A percentile compares a stretch with the other conserved stretches of the same genome.
Evolutionary conservation across 305 asterid species (phyloP).

Genomic region (Rubia occidens): DNA sequence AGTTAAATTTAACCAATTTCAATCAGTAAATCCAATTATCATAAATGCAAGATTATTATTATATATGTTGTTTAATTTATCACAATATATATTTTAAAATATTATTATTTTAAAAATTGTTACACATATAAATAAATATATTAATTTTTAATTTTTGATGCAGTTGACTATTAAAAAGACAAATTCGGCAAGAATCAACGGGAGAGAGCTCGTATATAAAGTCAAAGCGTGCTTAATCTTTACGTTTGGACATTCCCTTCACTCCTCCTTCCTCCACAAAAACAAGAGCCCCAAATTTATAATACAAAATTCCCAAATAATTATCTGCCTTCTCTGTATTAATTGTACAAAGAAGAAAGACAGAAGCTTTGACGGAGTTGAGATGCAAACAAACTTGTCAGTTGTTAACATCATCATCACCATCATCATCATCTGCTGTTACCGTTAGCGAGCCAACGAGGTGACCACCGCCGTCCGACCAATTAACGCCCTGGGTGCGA

Average conservation of each 20-base stretch:
- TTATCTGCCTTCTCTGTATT: background rate
- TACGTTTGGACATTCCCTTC: background rate
- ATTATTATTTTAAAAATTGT: too few species aligned
- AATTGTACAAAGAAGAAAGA: background rate
- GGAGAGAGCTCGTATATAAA: background rate
- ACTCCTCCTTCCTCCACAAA: background rate
- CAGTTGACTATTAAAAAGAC: too few species aligned
- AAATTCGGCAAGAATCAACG: too few species aligned
- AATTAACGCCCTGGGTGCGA: constrained; percentile 32
- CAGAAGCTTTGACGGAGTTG: constrained; percentile 41
- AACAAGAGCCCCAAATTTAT: background rate
- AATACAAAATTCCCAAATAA: background rate
- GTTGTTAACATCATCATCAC: constrained; percentile 12
- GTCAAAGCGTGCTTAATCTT: background rate
- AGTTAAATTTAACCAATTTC: too few species aligned
- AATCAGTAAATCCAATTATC: too few species aligned
- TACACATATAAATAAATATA: too few species aligned
- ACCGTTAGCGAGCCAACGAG: constrained; percentile 14
- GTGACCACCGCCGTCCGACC: constrained; percentile 24
- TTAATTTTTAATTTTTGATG: too few species aligned
- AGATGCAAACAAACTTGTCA: constrained; percentile 17
- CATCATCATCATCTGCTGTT: constrained; percentile 16
- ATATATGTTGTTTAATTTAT: too few species aligned
- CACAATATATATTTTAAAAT: too few species aligned
- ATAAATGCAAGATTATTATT: too few species aligned